Percentiles rank a stretch among this genome's conserved stretches.
phyloP scores from a whole-genome alignment of 768 basidiomycete species.

The Serpula lacrymans region DNA sequence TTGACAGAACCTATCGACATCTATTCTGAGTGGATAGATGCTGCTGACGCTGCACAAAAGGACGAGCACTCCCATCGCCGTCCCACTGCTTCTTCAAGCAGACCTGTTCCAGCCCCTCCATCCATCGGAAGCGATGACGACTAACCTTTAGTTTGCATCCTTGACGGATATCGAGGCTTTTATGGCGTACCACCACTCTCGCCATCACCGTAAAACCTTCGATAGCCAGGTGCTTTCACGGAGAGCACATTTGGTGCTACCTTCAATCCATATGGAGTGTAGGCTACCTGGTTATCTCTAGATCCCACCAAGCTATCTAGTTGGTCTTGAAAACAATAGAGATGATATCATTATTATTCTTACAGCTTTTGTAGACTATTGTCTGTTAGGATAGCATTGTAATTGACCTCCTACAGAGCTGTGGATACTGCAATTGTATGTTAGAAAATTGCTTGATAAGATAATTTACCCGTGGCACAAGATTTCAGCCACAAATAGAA shows the following conservation, averaged over 20 bases:
- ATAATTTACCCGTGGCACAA: background rate
- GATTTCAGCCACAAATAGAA: conserved; percentile 15
- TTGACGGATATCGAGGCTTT: background rate
- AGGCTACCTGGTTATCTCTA: background rate
- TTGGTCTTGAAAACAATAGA: background rate
- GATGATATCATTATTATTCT: too few relatives aligned
- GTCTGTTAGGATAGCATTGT: too few relatives aligned
- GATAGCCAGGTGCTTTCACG: conserved; percentile 7
- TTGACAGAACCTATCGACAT: conserved; percentile 86
- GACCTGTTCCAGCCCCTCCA: conserved; percentile 30
- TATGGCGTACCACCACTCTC: conserved; percentile 7
- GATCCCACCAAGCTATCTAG: too few relatives aligned
- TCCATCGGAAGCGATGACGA: conserved; percentile 49
- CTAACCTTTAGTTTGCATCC: conserved; percentile 27
- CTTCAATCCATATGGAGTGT: conserved; percentile 1
- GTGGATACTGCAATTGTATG: too few relatives aligned
- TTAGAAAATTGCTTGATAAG: too few relatives aligned
- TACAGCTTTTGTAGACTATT: too few relatives aligned
- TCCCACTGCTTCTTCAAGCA: conserved; percentile 49
- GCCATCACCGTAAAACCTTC: conserved; percentile 21
- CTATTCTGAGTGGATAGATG: conserved; percentile 91
- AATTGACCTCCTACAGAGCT: too few relatives aligned
- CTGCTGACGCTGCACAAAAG: conserved; percentile 76
- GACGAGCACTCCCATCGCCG: conserved; percentile 54
- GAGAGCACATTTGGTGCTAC: too few relatives aligned